phyloP scores from a whole-genome alignment of 2,329 filamentous ascomycete genomes.

The Chaetomium strumarium region DNA sequence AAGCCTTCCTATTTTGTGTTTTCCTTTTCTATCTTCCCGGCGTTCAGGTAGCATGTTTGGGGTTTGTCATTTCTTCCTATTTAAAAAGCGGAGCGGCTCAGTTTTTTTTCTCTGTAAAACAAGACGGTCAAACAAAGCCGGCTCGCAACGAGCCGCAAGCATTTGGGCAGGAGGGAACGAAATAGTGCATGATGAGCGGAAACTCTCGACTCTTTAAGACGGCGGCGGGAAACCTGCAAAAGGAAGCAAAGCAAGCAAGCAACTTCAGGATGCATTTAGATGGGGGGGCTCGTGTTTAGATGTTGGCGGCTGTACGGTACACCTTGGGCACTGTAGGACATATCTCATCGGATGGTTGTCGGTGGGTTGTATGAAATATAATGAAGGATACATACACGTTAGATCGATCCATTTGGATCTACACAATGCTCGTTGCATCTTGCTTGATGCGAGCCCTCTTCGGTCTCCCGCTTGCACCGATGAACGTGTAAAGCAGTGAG shows the following conservation, averaged over 20 bases:
- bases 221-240: neutral
- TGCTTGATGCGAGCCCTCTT: too few relatives aligned
- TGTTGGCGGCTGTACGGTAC: neutral
- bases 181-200: neutral
- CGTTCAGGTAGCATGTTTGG: slow-evolving; percentile 18
- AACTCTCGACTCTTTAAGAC: slow-evolving; percentile 8
- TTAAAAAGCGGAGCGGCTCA: neutral
- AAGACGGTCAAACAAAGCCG: neutral
- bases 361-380: too few relatives aligned
- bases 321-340: too few relatives aligned
- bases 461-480: too few relatives aligned
- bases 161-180: neutral
- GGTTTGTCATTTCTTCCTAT: slow-evolving; percentile 11
- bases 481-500: too few relatives aligned
- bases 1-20: too few relatives aligned
- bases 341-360: too few relatives aligned
- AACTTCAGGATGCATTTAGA: neutral
- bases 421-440: too few relatives aligned
- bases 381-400: too few relatives aligned
- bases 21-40: neutral
- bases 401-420: too few relatives aligned
- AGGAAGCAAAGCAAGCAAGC: neutral
- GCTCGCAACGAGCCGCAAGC: neutral
- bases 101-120: neutral
- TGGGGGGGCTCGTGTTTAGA: neutral